Evolutionary conservation across 2,329 filamentous ascomycete genomes (phyloP), one percentile per base, ranked within the genome.

Genomic region (Pyrenochaeta sp.): DNA sequence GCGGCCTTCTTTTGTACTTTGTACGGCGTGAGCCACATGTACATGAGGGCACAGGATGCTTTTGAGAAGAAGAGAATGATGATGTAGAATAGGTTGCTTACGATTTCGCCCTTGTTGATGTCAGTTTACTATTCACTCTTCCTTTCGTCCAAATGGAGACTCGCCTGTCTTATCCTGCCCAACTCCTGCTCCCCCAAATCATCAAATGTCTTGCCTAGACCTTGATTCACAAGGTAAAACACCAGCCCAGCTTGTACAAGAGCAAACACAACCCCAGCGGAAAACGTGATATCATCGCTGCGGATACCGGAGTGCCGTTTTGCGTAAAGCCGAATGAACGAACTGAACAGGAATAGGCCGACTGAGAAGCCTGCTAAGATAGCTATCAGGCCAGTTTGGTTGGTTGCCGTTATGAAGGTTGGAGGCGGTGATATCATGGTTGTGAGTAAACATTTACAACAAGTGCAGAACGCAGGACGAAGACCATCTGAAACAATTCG

Each of bases 301-400:
- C 43, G 40, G 20, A 11, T 21, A 3, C 32, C 20, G 7, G 39
- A 26, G 20, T 30, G 31, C 5, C 37, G 40, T 7, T 42, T 38
- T 1, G 31, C 41, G 24, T 45, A 52, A 3, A 52, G 3, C n/a
- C 48, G 41, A 8, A 52, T 39, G 1, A n/a, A 19, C 8, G 37
- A 21, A 21, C 34, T 38, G 11, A 55, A 34, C 18, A 58, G 29
- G 4, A 51, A 19, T 13, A 58, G 20, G 3, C 48, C 40, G 3
- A 55, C 21, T 1, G 48, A 29, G 28, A 58, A 54, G 4, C 34
- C 53, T 2, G 51, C 26, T 1, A 55, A 29, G 19, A 58, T 55
- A 2, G 53, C 53, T 9, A 58, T 48, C 2, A 51, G 20, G 15
- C 51, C 53, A 2, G 27, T 43, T 22, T 54, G 51, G 28, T 57